phyloP scores from a whole-genome alignment of 1,284 basidiomycete genomes.

The Trametes hirsuta region DNA sequence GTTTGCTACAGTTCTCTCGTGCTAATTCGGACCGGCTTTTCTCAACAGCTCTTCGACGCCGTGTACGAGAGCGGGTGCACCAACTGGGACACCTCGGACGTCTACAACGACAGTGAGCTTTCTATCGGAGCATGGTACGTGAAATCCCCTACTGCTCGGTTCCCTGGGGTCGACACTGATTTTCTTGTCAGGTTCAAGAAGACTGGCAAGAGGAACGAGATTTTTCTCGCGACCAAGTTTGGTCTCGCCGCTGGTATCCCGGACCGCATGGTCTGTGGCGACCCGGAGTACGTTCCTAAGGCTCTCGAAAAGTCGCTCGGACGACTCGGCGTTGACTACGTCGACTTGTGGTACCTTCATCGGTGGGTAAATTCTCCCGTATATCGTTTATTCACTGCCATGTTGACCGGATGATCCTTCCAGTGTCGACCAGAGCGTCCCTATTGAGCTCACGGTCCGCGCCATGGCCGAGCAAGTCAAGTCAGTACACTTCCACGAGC shows the following conservation, averaged over 20 bases:
- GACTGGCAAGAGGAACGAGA: constrained; percentile 42
- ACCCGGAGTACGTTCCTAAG: constrained; percentile 34
- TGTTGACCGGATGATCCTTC: too few species aligned
- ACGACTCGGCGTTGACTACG: constrained; percentile 38
- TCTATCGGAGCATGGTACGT: constrained; percentile 33
- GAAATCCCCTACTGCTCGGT: background rate
- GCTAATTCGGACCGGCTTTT: background rate
- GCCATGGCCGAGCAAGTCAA: constrained; percentile 41
- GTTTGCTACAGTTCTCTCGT: background rate
- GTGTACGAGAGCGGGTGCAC: constrained; percentile 29
- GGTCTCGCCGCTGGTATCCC: constrained; percentile 26
- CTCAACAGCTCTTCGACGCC: constrained; percentile 24
- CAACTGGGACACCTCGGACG: constrained; percentile 37
- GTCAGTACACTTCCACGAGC: constrained; percentile 17
- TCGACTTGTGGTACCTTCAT: constrained; percentile 45
- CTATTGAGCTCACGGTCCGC: constrained; percentile 37
- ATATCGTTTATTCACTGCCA: too few species aligned
- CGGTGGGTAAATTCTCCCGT: constrained; percentile 22
- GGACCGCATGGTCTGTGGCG: constrained; percentile 20
- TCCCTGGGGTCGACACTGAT: too few species aligned
- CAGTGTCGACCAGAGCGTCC: constrained; percentile 32
- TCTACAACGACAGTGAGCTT: constrained; percentile 33
- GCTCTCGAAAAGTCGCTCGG: constrained; percentile 39
- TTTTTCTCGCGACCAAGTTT: constrained; percentile 53
- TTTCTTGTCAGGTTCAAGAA: constrained; percentile 36